phyloP scores from a whole-genome alignment of 1,284 basidiomycete genomes.

The Ceratobasidium sp. region DNA sequence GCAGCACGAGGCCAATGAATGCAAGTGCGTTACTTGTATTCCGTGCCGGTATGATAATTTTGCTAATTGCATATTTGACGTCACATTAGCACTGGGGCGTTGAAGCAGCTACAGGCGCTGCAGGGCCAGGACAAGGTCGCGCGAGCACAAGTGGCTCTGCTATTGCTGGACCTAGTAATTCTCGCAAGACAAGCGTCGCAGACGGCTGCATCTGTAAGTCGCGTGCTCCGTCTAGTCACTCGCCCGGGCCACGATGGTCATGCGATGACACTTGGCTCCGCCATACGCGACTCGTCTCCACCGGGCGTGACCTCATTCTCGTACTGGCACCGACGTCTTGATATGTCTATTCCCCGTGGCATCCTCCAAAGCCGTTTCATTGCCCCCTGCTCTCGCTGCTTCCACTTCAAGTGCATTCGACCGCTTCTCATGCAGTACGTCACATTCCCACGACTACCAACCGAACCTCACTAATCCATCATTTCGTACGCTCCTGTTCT shows the following conservation, averaged over 20 bases:
- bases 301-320: neutral
- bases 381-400: slow-evolving; percentile 95
- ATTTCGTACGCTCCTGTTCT: neutral
- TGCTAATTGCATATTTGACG: slow-evolving; percentile 2
- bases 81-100: slow-evolving; percentile 42
- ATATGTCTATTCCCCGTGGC: slow-evolving; percentile 90
- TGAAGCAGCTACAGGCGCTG: slow-evolving; percentile 45
- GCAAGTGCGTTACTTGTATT: slow-evolving; percentile 79
- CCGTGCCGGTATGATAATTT: slow-evolving; percentile 31
- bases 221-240: too few species aligned
- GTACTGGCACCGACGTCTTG: slow-evolving; percentile 21
- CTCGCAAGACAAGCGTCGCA: slow-evolving; percentile 64
- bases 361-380: slow-evolving; percentile 98
- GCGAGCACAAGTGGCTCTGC: slow-evolving; percentile 52
- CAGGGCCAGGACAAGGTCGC: slow-evolving; percentile 53
- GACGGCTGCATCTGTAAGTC: slow-evolving; percentile 89
- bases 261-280: neutral
- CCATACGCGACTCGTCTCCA: neutral
- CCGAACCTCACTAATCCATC: neutral
- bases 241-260: too few species aligned
- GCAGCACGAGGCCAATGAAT: slow-evolving; percentile 89
- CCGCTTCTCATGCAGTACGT: slow-evolving; percentile 73
- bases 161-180: slow-evolving; percentile 41
- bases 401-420: slow-evolving; percentile 98
- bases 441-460: neutral